These are phyloP conservation scores for Porcisia deanei DNA, from an alignment of 208 protist species.

Conservation along the genomic window DNA sequence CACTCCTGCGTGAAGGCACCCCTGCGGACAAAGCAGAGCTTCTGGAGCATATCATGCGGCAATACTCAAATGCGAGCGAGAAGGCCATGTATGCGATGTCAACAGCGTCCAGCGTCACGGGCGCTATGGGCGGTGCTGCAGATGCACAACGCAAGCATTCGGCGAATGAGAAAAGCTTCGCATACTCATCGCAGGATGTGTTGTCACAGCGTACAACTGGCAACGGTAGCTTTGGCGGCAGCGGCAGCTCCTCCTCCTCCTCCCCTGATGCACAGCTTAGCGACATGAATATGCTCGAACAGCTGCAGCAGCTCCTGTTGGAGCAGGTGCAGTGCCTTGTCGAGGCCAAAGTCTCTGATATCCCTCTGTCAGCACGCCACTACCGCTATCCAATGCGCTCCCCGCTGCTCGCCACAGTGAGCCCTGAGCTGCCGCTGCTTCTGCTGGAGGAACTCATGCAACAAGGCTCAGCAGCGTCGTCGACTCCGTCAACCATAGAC, in stretches of 20 bases:
- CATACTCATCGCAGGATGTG: background rate
- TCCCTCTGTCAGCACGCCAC: constrained; percentile 43
- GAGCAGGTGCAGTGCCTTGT: constrained; percentile 76
- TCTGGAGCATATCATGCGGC: constrained; percentile 47
- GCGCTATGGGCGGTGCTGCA: background rate
- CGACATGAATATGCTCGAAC: constrained; percentile 30
- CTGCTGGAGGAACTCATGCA: constrained; percentile 40
- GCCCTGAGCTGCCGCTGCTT: constrained; percentile 46
- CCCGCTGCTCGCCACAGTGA: constrained; percentile 42
- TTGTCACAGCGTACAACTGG: background rate
- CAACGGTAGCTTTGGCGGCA: background rate
- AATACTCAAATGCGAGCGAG: constrained; percentile 35
- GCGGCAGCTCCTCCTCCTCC: background rate
- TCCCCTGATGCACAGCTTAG: background rate
- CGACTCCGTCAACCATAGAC: constrained; percentile 2
- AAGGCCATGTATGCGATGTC: constrained; percentile 17
- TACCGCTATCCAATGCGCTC: constrained; percentile 56
- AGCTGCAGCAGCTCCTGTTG: constrained; percentile 38
- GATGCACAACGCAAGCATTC: background rate
- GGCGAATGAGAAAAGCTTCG: background rate
- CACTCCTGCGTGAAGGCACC: constrained; percentile 44
- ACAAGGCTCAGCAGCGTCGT: background rate
- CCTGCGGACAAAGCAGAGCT: constrained; percentile 30
- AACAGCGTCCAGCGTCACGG: background rate
- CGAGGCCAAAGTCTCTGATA: constrained; percentile 50